Evolutionary conservation across 2,329 filamentous ascomycete species (phyloP).

Genomic region (Pseudogymnoascus sp.): DNA sequence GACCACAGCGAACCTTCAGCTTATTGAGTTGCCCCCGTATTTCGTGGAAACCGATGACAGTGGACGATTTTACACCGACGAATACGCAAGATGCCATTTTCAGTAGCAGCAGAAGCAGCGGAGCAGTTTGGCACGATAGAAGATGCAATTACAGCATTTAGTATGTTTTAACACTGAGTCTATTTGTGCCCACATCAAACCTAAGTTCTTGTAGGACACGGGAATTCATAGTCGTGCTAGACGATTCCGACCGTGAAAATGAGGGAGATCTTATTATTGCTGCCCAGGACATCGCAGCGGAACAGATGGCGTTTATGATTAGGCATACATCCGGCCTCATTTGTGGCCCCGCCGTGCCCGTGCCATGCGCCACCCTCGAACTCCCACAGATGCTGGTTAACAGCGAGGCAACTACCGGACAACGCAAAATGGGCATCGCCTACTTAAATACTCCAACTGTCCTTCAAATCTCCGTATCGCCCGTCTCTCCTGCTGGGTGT

Average conservation of each 20-base stretch:
- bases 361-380: conserved; percentile 59
- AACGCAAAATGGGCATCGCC: not conserved
- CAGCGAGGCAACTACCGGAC: conserved; percentile 35
- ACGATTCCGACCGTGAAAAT: conserved; percentile 83
- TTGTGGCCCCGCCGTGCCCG: conserved; percentile 71
- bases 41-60: too few relatives aligned
- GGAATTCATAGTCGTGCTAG: conserved; percentile 91
- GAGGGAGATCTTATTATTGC: conserved; percentile 94
- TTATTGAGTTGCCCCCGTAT: too few relatives aligned
- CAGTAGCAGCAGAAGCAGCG: too few relatives aligned
- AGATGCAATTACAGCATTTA: too few relatives aligned
- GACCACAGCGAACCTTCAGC: too few relatives aligned
- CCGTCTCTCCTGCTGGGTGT: not conserved
- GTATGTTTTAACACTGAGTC: too few relatives aligned
- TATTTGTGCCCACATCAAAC: too few relatives aligned
- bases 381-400: conserved; percentile 79
- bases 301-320: conserved; percentile 90
- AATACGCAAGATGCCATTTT: too few relatives aligned
- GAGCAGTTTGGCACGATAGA: too few relatives aligned
- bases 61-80: too few relatives aligned
- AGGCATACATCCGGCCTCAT: conserved; percentile 80
- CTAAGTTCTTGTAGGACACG: too few relatives aligned
- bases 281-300: conserved; percentile 70
- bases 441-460: not conserved
- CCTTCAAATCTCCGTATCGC: not conserved